A percentile compares a stretch with the other conserved stretches of the same genome.
Conservation (phyloP, 345 rosid species). For the Populus alba region DNA sequence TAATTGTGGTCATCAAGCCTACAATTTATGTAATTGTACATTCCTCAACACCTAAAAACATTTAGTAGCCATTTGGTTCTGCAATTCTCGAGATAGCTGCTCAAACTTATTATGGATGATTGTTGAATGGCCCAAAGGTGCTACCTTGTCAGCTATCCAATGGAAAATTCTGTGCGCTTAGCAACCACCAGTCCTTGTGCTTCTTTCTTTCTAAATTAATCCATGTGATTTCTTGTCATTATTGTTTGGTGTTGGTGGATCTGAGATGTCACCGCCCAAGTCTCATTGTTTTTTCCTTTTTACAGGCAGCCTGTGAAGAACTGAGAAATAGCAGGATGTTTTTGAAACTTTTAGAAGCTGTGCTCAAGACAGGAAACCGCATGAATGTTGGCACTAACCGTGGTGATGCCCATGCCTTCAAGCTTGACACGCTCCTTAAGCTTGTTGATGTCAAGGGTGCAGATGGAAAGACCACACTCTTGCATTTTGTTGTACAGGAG, state of each 20-base stretch:
- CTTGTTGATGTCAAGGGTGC: conserved; percentile 93
- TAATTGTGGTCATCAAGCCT: not conserved
- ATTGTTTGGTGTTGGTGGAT: not conserved
- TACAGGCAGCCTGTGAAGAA: conserved; percentile 94
- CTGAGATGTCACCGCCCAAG: not conserved
- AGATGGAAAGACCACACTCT: conserved; percentile 92
- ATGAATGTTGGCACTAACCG: conserved; percentile 99
- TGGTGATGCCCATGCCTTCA: conserved; percentile 96
- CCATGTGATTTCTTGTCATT: not conserved
- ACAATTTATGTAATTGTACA: not conserved
- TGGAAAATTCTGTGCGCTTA: not conserved
- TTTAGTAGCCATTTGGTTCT: not conserved
- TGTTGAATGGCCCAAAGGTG: not conserved
- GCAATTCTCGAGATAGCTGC: not conserved
- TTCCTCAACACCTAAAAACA: not conserved
- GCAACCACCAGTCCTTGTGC: not conserved
- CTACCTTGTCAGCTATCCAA: not conserved
- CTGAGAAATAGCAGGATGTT: conserved; percentile 87
- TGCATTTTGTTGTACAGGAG: conserved; percentile 97
- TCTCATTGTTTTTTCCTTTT: conserved; percentile 7
- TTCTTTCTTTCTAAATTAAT: not conserved
- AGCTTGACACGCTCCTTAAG: conserved; percentile 96
- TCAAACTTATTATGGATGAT: not conserved
- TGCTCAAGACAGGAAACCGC: conserved; percentile 96
- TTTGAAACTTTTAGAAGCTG: conserved; percentile 89